Percentiles rank a stretch among this genome's conserved stretches.
Evolutionary conservation across 805 yeast species (phyloP).

Genomic region (Kodamaea neixiangensis): DNA sequence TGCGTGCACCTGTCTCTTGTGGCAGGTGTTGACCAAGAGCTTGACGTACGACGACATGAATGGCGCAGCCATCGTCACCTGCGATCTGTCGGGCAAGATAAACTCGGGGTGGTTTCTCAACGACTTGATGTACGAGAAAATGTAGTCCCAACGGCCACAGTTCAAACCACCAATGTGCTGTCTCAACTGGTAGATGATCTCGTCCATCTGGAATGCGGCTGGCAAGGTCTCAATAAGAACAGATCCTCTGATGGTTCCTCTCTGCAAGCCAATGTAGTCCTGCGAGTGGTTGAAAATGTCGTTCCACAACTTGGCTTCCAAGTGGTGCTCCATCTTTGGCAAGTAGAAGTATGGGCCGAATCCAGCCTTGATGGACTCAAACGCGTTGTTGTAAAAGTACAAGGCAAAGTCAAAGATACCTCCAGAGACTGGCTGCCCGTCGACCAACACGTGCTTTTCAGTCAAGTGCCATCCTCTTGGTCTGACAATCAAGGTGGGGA

Average conservation of each 20-base stretch:
- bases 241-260: slow-evolving; percentile 81
- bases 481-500: slow-evolving; percentile 79
- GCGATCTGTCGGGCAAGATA: slow-evolving; percentile 76
- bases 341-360: slow-evolving; percentile 80
- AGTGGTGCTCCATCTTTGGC: slow-evolving; percentile 85
- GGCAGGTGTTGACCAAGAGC: slow-evolving; percentile 71
- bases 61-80: slow-evolving; percentile 78
- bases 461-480: slow-evolving; percentile 90
- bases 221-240: slow-evolving; percentile 83
- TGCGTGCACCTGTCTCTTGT: slow-evolving; percentile 78
- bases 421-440: slow-evolving; percentile 76
- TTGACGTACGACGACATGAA: slow-evolving; percentile 80
- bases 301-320: slow-evolving; percentile 83
- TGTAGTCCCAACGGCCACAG: slow-evolving; percentile 91
- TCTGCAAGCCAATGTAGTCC: slow-evolving; percentile 64
- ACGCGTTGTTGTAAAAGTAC: slow-evolving; percentile 75
- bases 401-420: slow-evolving; percentile 79
- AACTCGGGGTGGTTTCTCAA: slow-evolving; percentile 67
- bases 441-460: slow-evolving; percentile 69
- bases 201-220: slow-evolving; percentile 86
- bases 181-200: slow-evolving; percentile 73
- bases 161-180: slow-evolving; percentile 79
- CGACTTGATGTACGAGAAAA: slow-evolving; percentile 76
- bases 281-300: slow-evolving; percentile 76
- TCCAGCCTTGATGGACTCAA: slow-evolving; percentile 59